Conservation (phyloP, 83 land plant species). For the Larix sibirica region DNA sequence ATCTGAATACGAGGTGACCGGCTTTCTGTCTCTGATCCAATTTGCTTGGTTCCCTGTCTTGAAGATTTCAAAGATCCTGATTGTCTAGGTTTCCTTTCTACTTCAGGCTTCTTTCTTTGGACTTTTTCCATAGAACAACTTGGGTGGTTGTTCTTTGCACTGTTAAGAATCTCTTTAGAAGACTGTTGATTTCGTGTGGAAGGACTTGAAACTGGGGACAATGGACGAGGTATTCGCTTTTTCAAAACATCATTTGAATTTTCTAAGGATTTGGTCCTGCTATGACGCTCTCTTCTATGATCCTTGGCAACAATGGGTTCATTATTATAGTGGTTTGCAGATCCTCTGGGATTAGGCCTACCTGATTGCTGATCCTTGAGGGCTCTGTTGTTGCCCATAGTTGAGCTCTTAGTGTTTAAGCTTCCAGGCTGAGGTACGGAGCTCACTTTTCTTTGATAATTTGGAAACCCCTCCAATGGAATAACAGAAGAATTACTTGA, state of each 20-base stretch:
- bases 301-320: not conserved
- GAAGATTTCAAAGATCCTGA: not conserved
- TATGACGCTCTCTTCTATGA: slow-evolving; percentile 22
- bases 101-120: slow-evolving; percentile 53
- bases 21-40: slow-evolving; percentile 18
- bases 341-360: slow-evolving; percentile 25
- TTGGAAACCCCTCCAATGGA: slow-evolving; percentile 28
- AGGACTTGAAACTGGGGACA: slow-evolving; percentile 30
- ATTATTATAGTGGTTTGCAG: slow-evolving; percentile 2
- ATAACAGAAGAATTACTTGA: slow-evolving; percentile 32
- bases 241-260: slow-evolving; percentile 4
- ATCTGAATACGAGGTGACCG: slow-evolving; percentile 12
- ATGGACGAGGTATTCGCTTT: slow-evolving; percentile 1
- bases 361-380: slow-evolving; percentile 28
- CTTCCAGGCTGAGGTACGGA: slow-evolving; percentile 1
- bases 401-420: slow-evolving; percentile 19
- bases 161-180: slow-evolving; percentile 28
- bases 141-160: slow-evolving; percentile 24
- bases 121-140: slow-evolving; percentile 46
- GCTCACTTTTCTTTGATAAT: slow-evolving; percentile 15
- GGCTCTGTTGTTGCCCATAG: not conserved
- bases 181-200: slow-evolving; percentile 18
- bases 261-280: slow-evolving; percentile 9
- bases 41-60: not conserved
- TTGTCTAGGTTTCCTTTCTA: slow-evolving; percentile 45